These are phyloP conservation scores for Skeletonema tropicum DNA, from an alignment of 108 stramenopile species.

Conservation along the genomic window DNA sequence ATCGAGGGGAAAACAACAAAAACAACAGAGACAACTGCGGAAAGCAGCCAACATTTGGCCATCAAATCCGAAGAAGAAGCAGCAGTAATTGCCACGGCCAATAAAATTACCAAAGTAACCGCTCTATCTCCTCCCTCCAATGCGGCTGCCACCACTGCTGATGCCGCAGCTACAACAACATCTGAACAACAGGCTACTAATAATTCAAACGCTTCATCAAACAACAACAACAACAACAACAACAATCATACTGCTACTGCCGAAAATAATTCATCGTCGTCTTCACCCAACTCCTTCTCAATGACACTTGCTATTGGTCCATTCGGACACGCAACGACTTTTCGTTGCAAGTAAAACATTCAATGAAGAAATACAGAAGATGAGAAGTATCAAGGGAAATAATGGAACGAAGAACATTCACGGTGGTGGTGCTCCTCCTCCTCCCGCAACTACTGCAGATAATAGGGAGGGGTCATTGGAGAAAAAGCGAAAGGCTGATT, in stretches of 20 bases:
- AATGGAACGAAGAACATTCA: not conserved
- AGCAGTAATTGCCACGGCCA: not conserved
- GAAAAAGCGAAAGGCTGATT: not conserved
- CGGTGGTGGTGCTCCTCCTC: not conserved
- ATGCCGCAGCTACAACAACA: too few species aligned
- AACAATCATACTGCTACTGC: not conserved
- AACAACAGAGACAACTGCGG: too few species aligned
- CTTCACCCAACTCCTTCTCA: slow-evolving; percentile 29
- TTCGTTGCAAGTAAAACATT: slow-evolving; percentile 64
- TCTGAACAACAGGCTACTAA: not conserved
- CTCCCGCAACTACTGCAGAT: not conserved
- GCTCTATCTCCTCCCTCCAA: not conserved
- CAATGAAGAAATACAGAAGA: slow-evolving; percentile 39
- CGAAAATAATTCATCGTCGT: not conserved
- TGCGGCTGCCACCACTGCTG: too few species aligned
- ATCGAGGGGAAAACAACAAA: not conserved
- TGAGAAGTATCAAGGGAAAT: slow-evolving; percentile 6
- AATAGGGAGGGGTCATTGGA: not conserved
- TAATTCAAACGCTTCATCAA: not conserved
- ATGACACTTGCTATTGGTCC: slow-evolving; percentile 74
- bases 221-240: too few species aligned
- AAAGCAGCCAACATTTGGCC: not conserved
- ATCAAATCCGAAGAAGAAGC: not conserved
- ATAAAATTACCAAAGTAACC: not conserved
- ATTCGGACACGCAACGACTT: slow-evolving; percentile 60